Conservation (phyloP, 495 filamentous ascomycete species). For the Aspergillus indologenus region DNA sequence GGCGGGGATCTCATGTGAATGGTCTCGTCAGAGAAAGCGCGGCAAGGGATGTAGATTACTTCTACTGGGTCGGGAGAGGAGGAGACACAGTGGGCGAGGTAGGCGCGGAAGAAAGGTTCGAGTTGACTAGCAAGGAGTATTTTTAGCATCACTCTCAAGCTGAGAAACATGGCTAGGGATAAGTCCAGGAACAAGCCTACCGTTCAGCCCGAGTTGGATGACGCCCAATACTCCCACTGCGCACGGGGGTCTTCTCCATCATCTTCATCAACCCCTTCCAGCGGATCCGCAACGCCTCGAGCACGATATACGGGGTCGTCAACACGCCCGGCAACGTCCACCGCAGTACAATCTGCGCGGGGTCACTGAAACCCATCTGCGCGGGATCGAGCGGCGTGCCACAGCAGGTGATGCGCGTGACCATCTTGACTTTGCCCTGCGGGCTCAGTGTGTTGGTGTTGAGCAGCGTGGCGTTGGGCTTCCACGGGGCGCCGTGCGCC, state of each 20-base stretch:
- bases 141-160: too few species aligned
- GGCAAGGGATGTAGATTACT: slow-evolving; percentile 14
- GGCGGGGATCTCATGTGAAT: slow-evolving; percentile 12
- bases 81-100: slow-evolving; percentile 10
- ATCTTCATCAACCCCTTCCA: slow-evolving; percentile 11
- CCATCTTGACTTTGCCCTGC: slow-evolving; percentile 12
- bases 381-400: slow-evolving; percentile 12
- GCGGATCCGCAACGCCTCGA: slow-evolving; percentile 9
- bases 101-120: slow-evolving; percentile 13
- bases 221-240: slow-evolving; percentile 12
- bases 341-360: not conserved
- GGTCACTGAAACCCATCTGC: not conserved
- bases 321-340: slow-evolving; percentile 13
- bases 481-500: not conserved
- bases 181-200: too few species aligned
- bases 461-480: slow-evolving; percentile 8
- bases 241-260: slow-evolving; percentile 11
- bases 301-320: slow-evolving; percentile 12
- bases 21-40: slow-evolving; percentile 9
- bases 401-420: slow-evolving; percentile 5
- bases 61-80: slow-evolving; percentile 6
- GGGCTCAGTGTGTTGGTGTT: slow-evolving; percentile 12
- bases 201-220: slow-evolving; percentile 7
- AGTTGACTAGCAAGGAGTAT: slow-evolving; percentile 9
- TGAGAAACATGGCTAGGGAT: too few species aligned